Evolutionary conservation across 176 grass and related monocot species (phyloP), one percentile per base, ranked within the genome.

Genomic region (Avena sativa): DNA sequence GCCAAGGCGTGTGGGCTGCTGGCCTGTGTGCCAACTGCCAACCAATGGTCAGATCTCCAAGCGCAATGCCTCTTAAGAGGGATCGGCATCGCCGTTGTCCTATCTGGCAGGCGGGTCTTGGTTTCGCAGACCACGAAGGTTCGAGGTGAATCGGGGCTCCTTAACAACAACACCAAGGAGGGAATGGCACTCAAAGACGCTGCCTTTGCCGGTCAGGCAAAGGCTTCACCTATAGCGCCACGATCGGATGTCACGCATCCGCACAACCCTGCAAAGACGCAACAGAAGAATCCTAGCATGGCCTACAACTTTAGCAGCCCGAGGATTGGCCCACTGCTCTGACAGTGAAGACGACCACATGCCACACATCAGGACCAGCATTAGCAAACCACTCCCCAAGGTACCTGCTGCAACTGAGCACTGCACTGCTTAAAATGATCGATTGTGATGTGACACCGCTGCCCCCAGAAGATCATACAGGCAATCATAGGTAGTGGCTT

Each of bases 401-500:
- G 38, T 40, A 40, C 40, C 40, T 43, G 40, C 40, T 7, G 6
- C 40, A 43, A 43, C 40, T 43, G 40, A 43, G 40, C 40, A 43
- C 40, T 43, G 40, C 40, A 43, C 40, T 43, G 40, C 40, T 43
- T 43, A 64, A 48, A 56, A 5, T 56, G 15, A 56, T 56, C 15
- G 11, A 34, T 69, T 19, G 4, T 57, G 5, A 11, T 23, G 4
- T 68, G 5, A 11, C 23, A 17, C 26, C 58, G 11, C 9, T 3
- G 2, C 23, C 69, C 62, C 55, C 34, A 88, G 16, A 25, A 43
- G 74, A 25, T 50, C 50, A 38, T 62, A 69, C 23, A 38, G 0
- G 55, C 8, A 83, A 78, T 62, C 20, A 46, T 71, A 51, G n/a
- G 21, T 52, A 28, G 51, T 46, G 17, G 73, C 67, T 32, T 89